Evolutionary conservation across 2,329 filamentous ascomycete genomes (phyloP), one percentile per base, ranked within the genome.

Genomic region (Trichoderma sp.): DNA sequence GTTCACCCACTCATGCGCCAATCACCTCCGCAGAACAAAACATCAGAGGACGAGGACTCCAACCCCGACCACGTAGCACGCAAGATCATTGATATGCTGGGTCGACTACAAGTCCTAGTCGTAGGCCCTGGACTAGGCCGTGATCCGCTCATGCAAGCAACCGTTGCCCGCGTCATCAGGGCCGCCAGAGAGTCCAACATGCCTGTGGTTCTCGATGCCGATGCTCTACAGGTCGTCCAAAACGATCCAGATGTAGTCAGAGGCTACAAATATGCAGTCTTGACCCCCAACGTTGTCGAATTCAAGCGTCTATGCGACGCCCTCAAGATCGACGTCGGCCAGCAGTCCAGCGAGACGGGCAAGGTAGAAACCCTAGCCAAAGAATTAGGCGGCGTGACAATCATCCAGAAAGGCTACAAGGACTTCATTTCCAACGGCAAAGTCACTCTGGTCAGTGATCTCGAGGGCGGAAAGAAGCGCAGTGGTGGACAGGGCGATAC

Each of bases 401-500:
- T 99, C 70, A 87, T 98, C 58, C 93, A 98, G 80, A 99, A 99
- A 84, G 96, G 96, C 2, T 80, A 82, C 2, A 89, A 89, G 73
- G 96, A 99, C 81, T 90, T 92, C 74, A 93, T 99, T 73, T 94
- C 91, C 3, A 93, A 97, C 76, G 93, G 95, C 13, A 84, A 87
- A 71, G 86, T 86, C 68, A 97, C 93, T n/a, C 82, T 95, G 30
- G 84, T 92, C 0, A 92, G 91, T 30, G 94, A 97, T 76, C 82
- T 95, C 3, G 83, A 89, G 77, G 96, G 96, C 9, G 95, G 95
- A 1, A 82, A 90, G 80, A 99, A 99, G 88, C 87, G 96, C 74
- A 95, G 93, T 71, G 96, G 95, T 62, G 96, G 96, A 0, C 96
- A 99, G 82, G 96, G 96, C 2, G 96, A 99, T 82, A 98, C 96